Evolutionary conservation across 176 grass and related monocot genomes (phyloP).

Genomic region (Hyparrhenia diplandra): DNA sequence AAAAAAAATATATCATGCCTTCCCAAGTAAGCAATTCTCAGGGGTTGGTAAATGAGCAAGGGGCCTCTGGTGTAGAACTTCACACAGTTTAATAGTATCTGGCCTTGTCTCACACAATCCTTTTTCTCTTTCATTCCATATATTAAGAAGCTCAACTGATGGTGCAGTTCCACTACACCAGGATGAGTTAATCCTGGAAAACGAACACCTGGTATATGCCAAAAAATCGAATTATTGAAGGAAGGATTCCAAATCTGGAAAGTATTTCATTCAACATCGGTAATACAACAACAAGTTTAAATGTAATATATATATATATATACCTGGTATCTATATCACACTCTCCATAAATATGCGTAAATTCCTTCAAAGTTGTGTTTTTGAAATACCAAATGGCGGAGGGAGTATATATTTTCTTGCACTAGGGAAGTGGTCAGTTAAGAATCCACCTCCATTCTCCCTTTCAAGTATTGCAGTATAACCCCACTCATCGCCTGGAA

Average conservation of each 20-base stretch:
- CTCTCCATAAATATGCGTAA: constrained; percentile 81
- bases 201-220: constrained; percentile 54
- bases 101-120: constrained; percentile 50
- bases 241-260: neutral
- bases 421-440: constrained; percentile 81
- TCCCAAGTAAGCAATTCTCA: constrained; percentile 75
- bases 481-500: constrained; percentile 86
- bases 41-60: constrained; percentile 62
- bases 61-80: constrained; percentile 79
- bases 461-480: constrained; percentile 88
- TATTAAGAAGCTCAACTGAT: constrained; percentile 77
- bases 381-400: constrained; percentile 98
- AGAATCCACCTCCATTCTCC: constrained; percentile 91
- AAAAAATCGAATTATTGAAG: constrained; percentile 12
- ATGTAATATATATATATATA: no score
- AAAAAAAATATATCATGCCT: constrained; percentile 34
- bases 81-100: constrained; percentile 61
- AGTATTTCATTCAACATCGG: neutral
- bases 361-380: no score
- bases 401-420: no score
- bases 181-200: constrained; percentile 93
- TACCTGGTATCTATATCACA: constrained; percentile 87
- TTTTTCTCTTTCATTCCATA: constrained; percentile 91
- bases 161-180: constrained; percentile 83
- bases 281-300: no score